Percentiles rank a stretch among this genome's conserved stretches.
Evolutionary conservation across 75 land plant species (phyloP).

Genomic region (Isoetes taiwanensis): DNA sequence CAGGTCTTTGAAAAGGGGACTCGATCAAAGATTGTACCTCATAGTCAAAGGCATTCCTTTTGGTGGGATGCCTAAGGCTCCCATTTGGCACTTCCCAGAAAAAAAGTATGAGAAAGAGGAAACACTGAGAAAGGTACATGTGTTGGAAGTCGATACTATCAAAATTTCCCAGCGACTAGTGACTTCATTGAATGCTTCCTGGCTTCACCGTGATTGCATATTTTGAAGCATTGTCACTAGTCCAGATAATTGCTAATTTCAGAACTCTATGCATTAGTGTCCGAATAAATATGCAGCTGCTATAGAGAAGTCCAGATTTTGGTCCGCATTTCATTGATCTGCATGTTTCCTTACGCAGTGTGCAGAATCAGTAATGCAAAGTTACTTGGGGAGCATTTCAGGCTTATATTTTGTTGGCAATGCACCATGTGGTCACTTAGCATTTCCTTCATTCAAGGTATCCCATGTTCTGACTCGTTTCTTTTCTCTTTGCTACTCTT

Average conservation of each 20-base stretch:
- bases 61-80: constrained; percentile 40
- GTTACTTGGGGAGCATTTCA: constrained; percentile 49
- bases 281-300: too few species aligned
- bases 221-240: too few species aligned
- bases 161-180: too few species aligned
- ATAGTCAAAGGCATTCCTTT: constrained; percentile 57
- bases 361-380: constrained; percentile 76
- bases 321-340: too few species aligned
- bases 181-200: too few species aligned
- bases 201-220: too few species aligned
- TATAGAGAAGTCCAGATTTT: too few species aligned
- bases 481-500: background rate
- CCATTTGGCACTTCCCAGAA: constrained; percentile 97
- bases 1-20: constrained; percentile 86
- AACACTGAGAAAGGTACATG: constrained; percentile 55
- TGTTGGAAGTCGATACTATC: too few species aligned
- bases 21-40: constrained; percentile 79
- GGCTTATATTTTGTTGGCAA: constrained; percentile 86
- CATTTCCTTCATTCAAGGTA: constrained; percentile 15
- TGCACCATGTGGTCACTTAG: constrained; percentile 86
- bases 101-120: constrained; percentile 70
- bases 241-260: too few species aligned
- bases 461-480: background rate
- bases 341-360: constrained; percentile 34
- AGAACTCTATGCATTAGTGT: too few species aligned